These are phyloP conservation scores for Blastomyces parvus DNA, from an alignment of 2,329 filamentous ascomycete species.

Conservation along the genomic window DNA sequence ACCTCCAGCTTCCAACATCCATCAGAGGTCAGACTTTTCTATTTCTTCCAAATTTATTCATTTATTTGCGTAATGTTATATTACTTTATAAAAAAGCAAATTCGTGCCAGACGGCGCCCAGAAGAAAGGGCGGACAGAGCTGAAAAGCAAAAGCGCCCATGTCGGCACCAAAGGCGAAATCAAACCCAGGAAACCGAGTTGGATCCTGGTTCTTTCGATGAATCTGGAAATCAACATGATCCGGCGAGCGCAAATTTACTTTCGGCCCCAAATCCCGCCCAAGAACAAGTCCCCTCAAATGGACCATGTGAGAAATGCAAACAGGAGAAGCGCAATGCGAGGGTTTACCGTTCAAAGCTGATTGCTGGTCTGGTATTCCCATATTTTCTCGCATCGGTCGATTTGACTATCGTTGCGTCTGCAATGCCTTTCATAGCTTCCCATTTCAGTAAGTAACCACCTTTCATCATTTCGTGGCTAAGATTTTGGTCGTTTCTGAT, in stretches of 20 bases:
- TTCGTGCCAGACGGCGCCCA: neutral
- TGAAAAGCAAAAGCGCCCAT: conserved; percentile 10
- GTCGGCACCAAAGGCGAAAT: conserved; percentile 12
- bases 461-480: neutral
- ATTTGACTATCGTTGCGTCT: conserved; percentile 55
- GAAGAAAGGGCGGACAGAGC: conserved; percentile 1
- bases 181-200: conserved; percentile 4
- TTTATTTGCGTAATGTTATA: conserved; percentile 7
- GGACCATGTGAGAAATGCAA: conserved; percentile 20
- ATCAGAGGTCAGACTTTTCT: neutral
- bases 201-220: neutral
- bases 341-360: conserved; percentile 50
- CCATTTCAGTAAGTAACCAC: conserved; percentile 46
- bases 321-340: conserved; percentile 26
- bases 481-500: neutral
- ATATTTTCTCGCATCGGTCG: conserved; percentile 53
- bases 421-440: conserved; percentile 54
- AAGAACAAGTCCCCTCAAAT: neutral
- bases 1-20: neutral
- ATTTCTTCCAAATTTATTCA: neutral
- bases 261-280: neutral
- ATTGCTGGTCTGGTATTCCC: conserved; percentile 51
- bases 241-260: neutral
- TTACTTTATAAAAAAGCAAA: conserved; percentile 6
- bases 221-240: conserved; percentile 5